These are phyloP conservation scores for Ceratocystis cacaofunesta DNA, from an alignment of 2,329 filamentous ascomycete genomes.

Conservation along the genomic window DNA sequence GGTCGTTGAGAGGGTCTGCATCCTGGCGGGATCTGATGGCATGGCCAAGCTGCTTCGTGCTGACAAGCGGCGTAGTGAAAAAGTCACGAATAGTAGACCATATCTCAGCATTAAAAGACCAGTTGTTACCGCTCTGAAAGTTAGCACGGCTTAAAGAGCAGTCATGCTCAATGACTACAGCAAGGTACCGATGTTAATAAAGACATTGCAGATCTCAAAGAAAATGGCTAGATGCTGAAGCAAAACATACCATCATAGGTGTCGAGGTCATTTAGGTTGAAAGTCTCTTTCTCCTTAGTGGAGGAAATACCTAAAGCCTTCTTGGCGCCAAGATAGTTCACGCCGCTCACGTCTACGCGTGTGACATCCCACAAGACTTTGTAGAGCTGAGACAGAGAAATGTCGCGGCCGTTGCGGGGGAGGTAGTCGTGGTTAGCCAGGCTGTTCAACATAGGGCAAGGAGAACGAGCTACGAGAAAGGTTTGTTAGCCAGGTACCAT, in stretches of 20 bases:
- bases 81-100: slow-evolving; percentile 20
- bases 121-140: slow-evolving; percentile 22
- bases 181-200: not conserved
- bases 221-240: not conserved
- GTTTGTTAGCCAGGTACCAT: not conserved
- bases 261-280: slow-evolving; percentile 23
- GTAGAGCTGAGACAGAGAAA: slow-evolving; percentile 14
- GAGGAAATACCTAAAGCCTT: slow-evolving; percentile 20
- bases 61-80: slow-evolving; percentile 20
- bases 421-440: slow-evolving; percentile 21
- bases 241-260: slow-evolving; percentile 19
- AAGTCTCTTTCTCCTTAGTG: slow-evolving; percentile 21
- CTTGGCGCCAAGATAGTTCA: slow-evolving; percentile 17
- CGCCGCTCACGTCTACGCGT: slow-evolving; percentile 17
- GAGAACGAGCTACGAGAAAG: slow-evolving; percentile 16
- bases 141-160: slow-evolving; percentile 24
- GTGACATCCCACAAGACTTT: slow-evolving; percentile 13
- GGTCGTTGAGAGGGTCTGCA: slow-evolving; percentile 21
- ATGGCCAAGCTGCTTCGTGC: slow-evolving; percentile 22
- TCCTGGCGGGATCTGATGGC: slow-evolving; percentile 21
- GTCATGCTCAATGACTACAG: slow-evolving; percentile 25
- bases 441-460: slow-evolving; percentile 21
- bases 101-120: slow-evolving; percentile 22
- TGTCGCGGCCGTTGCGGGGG: slow-evolving; percentile 17
- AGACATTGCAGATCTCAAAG: not conserved